These are phyloP conservation scores for Thelephora ganbajun DNA, from an alignment of 768 basidiomycete genomes.

Conservation along the genomic window DNA sequence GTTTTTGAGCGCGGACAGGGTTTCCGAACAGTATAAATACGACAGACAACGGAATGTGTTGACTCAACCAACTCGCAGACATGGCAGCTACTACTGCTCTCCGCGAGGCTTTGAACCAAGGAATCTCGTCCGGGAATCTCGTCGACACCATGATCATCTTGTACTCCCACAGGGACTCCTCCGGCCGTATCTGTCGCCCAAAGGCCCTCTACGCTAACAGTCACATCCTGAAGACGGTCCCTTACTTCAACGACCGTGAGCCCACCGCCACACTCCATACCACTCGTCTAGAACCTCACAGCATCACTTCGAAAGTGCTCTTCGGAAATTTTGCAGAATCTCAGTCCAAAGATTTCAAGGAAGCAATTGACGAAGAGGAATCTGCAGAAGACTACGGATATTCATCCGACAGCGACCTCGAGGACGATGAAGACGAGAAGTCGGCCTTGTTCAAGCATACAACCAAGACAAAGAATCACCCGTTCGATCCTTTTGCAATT, in stretches of 20 bases:
- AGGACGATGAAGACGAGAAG: conserved; percentile 11
- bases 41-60: no score
- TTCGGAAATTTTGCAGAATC: neutral
- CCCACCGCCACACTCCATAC: neutral
- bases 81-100: neutral
- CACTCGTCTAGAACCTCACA: neutral
- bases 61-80: neutral
- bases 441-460: no score
- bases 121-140: conserved; percentile 1
- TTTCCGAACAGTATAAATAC: no score
- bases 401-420: conserved; percentile 22
- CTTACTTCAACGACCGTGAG: conserved; percentile 18
- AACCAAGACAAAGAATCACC: no score
- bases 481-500: no score
- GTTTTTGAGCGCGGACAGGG: no score
- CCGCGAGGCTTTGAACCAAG: neutral
- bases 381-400: conserved; percentile 14
- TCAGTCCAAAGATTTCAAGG: neutral
- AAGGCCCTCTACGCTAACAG: conserved; percentile 17
- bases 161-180: conserved; percentile 16
- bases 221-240: conserved; percentile 12
- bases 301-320: neutral
- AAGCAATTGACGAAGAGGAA: neutral
- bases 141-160: conserved; percentile 3
- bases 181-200: conserved; percentile 9